phyloP scores from a whole-genome alignment of 2,329 filamentous ascomycete genomes.

The Aspergillus bombycis region DNA sequence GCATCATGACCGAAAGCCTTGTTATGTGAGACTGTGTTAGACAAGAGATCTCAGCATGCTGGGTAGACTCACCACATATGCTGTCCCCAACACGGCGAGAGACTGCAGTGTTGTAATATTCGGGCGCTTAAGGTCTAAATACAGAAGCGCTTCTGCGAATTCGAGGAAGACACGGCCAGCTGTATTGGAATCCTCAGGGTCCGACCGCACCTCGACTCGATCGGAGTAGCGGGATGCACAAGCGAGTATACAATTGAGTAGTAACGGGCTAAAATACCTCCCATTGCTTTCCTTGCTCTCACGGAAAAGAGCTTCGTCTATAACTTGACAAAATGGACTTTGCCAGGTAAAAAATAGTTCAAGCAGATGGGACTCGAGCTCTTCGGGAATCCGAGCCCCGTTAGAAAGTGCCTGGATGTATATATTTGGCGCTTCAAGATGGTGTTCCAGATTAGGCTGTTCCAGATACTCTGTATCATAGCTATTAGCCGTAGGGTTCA shows the following conservation, averaged over 20 bases:
- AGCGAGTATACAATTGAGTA: conserved; percentile 37
- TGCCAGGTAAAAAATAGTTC: conserved; percentile 44
- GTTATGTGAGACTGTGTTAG: neutral
- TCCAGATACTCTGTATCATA: too few species aligned
- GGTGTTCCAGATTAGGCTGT: too few species aligned
- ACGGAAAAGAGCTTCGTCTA: conserved; percentile 42
- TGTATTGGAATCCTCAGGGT: conserved; percentile 36
- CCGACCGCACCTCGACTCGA: conserved; percentile 31
- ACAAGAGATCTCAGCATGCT: neutral
- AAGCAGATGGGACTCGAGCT: conserved; percentile 34
- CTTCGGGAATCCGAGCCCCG: conserved; percentile 17
- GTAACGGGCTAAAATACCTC: conserved; percentile 34
- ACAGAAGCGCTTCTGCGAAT: conserved; percentile 27
- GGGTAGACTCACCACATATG: conserved; percentile 30
- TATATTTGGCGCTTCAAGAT: neutral
- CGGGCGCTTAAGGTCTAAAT: conserved; percentile 30
- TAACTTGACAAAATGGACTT: conserved; percentile 39
- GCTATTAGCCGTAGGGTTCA: too few species aligned
- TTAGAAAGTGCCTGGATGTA: neutral
- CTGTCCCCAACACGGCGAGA: conserved; percentile 33
- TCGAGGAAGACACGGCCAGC: conserved; percentile 38
- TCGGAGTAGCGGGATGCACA: conserved; percentile 40
- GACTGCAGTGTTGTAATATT: conserved; percentile 44
- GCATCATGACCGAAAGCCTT: conserved; percentile 41
- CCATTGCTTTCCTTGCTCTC: conserved; percentile 30